These are phyloP conservation scores for Diplocarpon rosae DNA, from an alignment of 2,329 filamentous ascomycete species.

Conservation along the genomic window DNA sequence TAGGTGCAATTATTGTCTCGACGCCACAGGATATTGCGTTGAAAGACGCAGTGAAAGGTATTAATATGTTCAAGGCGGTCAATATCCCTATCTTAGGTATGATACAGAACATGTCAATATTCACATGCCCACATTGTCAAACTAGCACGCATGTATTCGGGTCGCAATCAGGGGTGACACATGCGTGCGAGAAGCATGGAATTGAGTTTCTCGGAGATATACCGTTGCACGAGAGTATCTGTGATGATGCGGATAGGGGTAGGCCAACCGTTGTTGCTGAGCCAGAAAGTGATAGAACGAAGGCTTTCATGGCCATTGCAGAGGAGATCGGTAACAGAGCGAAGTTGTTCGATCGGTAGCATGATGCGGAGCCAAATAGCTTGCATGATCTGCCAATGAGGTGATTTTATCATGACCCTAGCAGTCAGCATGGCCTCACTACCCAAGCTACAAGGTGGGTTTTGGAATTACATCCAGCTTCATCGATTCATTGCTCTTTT, in stretches of 20 bases:
- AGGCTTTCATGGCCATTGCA: constrained; percentile 63
- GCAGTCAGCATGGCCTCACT: constrained; percentile 11
- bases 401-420: constrained; percentile 7
- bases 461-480: constrained; percentile 6
- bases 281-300: constrained; percentile 61
- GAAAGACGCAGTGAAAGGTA: constrained; percentile 82
- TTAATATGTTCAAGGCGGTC: constrained; percentile 86
- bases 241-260: constrained; percentile 75
- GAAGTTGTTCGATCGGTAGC: constrained; percentile 15
- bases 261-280: constrained; percentile 86
- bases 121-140: constrained; percentile 68
- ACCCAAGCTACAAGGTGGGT: neutral
- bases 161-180: constrained; percentile 49
- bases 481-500: constrained; percentile 15
- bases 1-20: constrained; percentile 74
- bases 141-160: constrained; percentile 69
- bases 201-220: constrained; percentile 82
- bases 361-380: neutral
- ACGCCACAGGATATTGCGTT: constrained; percentile 90
- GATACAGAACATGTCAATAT: constrained; percentile 86
- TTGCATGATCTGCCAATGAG: neutral
- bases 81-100: constrained; percentile 66
- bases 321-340: constrained; percentile 33
- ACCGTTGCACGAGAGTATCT: constrained; percentile 76
- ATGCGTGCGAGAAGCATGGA: constrained; percentile 58